Evolutionary conservation across 257 asterid genomes (phyloP).

Genomic region (Anisodus tanguticus): DNA sequence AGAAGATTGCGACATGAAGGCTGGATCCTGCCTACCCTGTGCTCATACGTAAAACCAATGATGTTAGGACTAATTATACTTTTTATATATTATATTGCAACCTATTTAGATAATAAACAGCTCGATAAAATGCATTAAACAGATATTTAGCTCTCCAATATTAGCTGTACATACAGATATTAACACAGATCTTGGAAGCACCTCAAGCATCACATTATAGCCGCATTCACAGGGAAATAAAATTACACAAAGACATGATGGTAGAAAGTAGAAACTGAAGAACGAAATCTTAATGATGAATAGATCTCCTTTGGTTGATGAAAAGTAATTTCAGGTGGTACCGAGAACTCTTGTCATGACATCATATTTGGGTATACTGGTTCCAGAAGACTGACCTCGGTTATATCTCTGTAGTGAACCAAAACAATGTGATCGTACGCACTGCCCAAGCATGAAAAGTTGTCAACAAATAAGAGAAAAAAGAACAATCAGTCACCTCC

Average conservation of each 20-base stretch:
- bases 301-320: slow-evolving; percentile 25
- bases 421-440: slow-evolving; percentile 72
- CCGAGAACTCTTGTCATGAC: slow-evolving; percentile 7
- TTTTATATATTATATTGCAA: slow-evolving; percentile 14
- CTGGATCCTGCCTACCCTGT: slow-evolving; percentile 61
- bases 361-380: slow-evolving; percentile 31
- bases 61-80: slow-evolving; percentile 20
- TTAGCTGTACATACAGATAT: slow-evolving; percentile 22
- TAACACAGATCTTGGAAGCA: slow-evolving; percentile 8
- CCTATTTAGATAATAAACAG: slow-evolving; percentile 7
- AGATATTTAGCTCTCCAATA: background rate
- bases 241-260: background rate
- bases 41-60: slow-evolving; percentile 35
- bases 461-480: slow-evolving; percentile 17
- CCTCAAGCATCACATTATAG: background rate
- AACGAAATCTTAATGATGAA: background rate
- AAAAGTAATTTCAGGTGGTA: slow-evolving; percentile 29
- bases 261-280: slow-evolving; percentile 27
- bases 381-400: slow-evolving; percentile 54
- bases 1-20: slow-evolving; percentile 45
- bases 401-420: slow-evolving; percentile 78
- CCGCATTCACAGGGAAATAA: background rate
- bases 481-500: slow-evolving; percentile 13
- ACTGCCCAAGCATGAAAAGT: slow-evolving; percentile 48
- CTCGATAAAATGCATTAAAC: background rate